A percentile compares a stretch with the other conserved stretches of the same genome.
Evolutionary conservation across 2,329 filamentous ascomycete species (phyloP).

Genomic region (Penicillium concentricum): DNA sequence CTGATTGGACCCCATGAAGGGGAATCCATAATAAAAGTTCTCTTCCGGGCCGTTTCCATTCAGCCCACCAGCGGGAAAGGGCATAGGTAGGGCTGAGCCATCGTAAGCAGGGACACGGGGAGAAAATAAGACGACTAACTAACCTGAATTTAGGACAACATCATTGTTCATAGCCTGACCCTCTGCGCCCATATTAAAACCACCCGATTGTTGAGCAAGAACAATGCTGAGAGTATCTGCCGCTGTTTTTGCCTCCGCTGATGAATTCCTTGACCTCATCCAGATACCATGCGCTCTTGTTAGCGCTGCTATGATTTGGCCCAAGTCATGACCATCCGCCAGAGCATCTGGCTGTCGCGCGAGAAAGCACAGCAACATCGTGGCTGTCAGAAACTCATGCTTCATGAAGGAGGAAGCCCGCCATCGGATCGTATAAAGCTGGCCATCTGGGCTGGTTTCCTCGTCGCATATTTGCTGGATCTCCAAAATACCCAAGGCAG

Average conservation of each 20-base stretch:
- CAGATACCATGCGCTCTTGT: background rate
- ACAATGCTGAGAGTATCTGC: background rate
- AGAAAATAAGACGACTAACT: background rate
- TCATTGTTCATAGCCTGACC: background rate
- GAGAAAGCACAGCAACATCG: conserved; percentile 54
- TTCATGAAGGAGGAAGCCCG: conserved; percentile 57
- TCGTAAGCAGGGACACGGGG: background rate
- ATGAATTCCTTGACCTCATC: background rate
- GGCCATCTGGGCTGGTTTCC: conserved; percentile 53
- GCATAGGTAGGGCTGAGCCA: background rate
- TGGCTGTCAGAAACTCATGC: conserved; percentile 61
- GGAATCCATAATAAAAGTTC: background rate
- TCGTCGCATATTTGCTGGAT: conserved; percentile 51
- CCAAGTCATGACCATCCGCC: background rate
- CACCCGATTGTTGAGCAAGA: background rate
- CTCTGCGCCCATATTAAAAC: background rate
- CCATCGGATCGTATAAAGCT: conserved; percentile 55
- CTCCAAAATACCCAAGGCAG: conserved; percentile 48
- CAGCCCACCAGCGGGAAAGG: background rate
- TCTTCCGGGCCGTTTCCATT: background rate
- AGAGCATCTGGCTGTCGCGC: conserved; percentile 6
- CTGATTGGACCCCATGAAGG: background rate
- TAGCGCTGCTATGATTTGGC: conserved; percentile 16
- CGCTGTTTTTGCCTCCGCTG: background rate
- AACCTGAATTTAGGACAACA: background rate